These are phyloP conservation scores for Pleurotus djamor DNA, from an alignment of 768 basidiomycete genomes.

Conservation along the genomic window DNA sequence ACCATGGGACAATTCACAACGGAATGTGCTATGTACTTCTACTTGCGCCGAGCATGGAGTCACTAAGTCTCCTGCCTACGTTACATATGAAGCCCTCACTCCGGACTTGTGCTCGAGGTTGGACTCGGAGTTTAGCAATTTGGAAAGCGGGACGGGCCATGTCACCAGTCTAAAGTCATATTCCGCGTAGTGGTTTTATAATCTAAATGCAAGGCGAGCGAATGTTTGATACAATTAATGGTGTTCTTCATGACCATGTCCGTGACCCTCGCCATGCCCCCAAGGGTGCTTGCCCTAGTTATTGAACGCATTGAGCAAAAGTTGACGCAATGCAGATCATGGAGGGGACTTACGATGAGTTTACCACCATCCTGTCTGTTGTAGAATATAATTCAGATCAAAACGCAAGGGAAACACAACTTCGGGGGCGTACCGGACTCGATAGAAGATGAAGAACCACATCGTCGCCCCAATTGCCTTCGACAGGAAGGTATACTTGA, in stretches of 20 bases:
- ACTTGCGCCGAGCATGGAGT: no score
- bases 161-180: no score
- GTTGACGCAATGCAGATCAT: background rate
- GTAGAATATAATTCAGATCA: background rate
- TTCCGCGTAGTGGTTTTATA: background rate
- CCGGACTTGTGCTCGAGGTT: no score
- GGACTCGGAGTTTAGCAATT: no score
- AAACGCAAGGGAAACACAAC: background rate
- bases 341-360: constrained; percentile 47
- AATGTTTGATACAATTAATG: constrained; percentile 27
- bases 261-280: constrained; percentile 25
- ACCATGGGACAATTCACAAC: no score
- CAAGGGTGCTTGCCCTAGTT: constrained; percentile 52
- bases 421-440: constrained; percentile 67
- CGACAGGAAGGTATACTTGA: constrained; percentile 72
- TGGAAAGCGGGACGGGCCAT: no score
- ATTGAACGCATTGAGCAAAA: constrained; percentile 3
- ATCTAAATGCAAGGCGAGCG: background rate
- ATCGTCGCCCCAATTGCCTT: constrained; percentile 89
- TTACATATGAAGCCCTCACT: no score
- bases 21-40: no score
- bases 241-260: constrained; percentile 32
- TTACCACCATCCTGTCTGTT: constrained; percentile 75
- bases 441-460: constrained; percentile 99
- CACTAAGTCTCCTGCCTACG: no score